Base-by-base conservation (phyloP, 768 basidiomycete genomes). In the Auriculariales sp. region DNA sequence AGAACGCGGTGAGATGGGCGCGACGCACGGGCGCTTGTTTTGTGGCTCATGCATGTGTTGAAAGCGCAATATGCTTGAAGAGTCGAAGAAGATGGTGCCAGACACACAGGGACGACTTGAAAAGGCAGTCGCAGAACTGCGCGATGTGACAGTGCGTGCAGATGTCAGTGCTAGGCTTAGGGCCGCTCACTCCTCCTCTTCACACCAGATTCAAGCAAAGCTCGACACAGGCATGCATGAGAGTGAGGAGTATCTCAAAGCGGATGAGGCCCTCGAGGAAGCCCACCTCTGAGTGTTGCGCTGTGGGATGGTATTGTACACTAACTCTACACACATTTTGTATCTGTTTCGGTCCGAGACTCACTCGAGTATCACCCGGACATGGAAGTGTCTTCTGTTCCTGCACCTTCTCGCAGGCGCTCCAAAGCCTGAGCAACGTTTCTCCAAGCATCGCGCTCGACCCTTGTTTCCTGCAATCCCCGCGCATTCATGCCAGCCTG, bases 11-110 rank as follows among this genome's bases (percentile, higher is more conserved):
- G 61, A 56, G 81, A 67, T 45, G 55, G 5, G 35, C 22, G 28
- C 14, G 14, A 11, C 19, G 17, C 12, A 36, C n/a, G n/a, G n/a
- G n/a, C n/a, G n/a, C n/a, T n/a, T n/a, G n/a, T n/a, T n/a, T n/a
- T n/a, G n/a, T n/a, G n/a, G n/a, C n/a, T n/a, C n/a, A n/a, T n/a
- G n/a, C n/a, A n/a, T n/a, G n/a, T 30, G 33, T 39, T 28, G 52
- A 29, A 34, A 89, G 86, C 70, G 62, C 49, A 75, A 72, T 58
- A 68, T 89, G 67, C 65, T 80, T 46, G 79, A 84, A 50, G 89
- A 93, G 68, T 80, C 81, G 35, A 67, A 76, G 53, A 87, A 78
- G 70, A 88, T 93, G 88, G 74, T 90, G 52, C 65, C 65, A 47
- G 85, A 90, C 59, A 73, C 80, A 19, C 66, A 68, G 49, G 71